Percentiles rank a stretch among this genome's conserved stretches.
These are phyloP conservation scores for Macrophomina phaseolina DNA, from an alignment of 2,329 filamentous ascomycete species.

Conservation along the genomic window DNA sequence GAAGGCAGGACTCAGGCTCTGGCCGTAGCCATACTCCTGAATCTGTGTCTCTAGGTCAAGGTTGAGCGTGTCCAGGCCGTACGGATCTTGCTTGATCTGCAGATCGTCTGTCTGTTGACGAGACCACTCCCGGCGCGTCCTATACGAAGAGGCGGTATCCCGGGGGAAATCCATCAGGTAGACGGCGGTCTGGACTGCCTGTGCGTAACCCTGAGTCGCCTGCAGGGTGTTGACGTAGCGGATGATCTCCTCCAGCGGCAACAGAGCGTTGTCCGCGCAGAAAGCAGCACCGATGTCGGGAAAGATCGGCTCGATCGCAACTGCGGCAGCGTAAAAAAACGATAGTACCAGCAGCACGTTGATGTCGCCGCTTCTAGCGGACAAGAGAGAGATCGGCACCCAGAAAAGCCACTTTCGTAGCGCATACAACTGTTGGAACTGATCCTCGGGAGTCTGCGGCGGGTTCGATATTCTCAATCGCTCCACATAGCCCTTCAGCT, in stretches of 20 bases:
- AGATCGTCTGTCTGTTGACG: slow-evolving; percentile 43
- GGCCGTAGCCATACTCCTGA: slow-evolving; percentile 47
- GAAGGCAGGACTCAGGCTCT: slow-evolving; percentile 57
- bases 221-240: slow-evolving; percentile 73
- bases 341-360: slow-evolving; percentile 83
- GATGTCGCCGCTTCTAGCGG: slow-evolving; percentile 75
- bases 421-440: slow-evolving; percentile 88
- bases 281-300: slow-evolving; percentile 90
- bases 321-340: slow-evolving; percentile 87
- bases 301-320: slow-evolving; percentile 88
- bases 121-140: slow-evolving; percentile 47
- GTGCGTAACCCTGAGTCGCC: slow-evolving; percentile 47
- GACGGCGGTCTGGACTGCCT: slow-evolving; percentile 50
- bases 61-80: slow-evolving; percentile 46
- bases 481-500: slow-evolving; percentile 55
- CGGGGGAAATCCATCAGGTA: slow-evolving; percentile 54
- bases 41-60: slow-evolving; percentile 49
- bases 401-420: slow-evolving; percentile 94
- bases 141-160: slow-evolving; percentile 50
- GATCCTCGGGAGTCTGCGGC: slow-evolving; percentile 69
- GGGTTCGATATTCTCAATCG: slow-evolving; percentile 49
- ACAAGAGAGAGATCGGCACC: slow-evolving; percentile 84
- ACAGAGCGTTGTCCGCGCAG: slow-evolving; percentile 69
- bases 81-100: slow-evolving; percentile 42
- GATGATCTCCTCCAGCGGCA: slow-evolving; percentile 85